These are phyloP conservation scores for Apostasia shenzhenica DNA, from an alignment of 106 monocot genomes.

Conservation along the genomic window DNA sequence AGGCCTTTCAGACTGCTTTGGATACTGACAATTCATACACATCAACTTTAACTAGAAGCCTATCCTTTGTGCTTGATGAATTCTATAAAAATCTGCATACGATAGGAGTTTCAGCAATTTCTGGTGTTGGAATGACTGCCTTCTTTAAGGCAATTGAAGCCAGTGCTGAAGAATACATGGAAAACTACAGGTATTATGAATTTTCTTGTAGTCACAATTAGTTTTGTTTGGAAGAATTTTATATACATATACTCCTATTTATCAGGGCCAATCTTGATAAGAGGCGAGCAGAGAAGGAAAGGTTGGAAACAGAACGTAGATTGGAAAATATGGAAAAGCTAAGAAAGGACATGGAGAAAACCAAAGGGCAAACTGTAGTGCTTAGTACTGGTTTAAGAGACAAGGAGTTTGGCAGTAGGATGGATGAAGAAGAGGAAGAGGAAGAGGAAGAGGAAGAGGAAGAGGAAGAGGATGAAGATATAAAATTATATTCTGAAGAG, in stretches of 20 bases:
- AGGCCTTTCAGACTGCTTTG: constrained; percentile 72
- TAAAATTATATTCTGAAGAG: constrained; percentile 39
- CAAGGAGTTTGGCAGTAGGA: constrained; percentile 24
- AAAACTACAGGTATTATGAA: constrained; percentile 61
- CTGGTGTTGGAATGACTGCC: constrained; percentile 70
- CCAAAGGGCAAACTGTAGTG: constrained; percentile 79
- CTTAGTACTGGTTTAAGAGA: constrained; percentile 86
- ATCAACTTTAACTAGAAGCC: constrained; percentile 69
- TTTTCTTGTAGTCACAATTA: not conserved
- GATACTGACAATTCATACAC: constrained; percentile 77
- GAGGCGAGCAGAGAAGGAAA: constrained; percentile 76
- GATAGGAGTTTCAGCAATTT: constrained; percentile 89
- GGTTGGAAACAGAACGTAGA: constrained; percentile 60
- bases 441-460: constrained; percentile 62
- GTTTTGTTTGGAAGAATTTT: not conserved
- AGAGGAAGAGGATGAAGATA: constrained; percentile 21
- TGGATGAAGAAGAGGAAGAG: constrained; percentile 44
- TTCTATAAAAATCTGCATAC: constrained; percentile 87
- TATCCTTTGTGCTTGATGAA: constrained; percentile 86
- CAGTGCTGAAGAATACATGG: constrained; percentile 88
- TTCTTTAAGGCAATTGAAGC: constrained; percentile 79
- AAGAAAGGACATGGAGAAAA: constrained; percentile 72
- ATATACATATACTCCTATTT: not conserved
- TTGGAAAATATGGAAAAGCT: constrained; percentile 75
- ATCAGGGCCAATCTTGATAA: constrained; percentile 89